Conservation (phyloP, 805 yeast genomes). For the Saccharomyces mikatae region DNA sequence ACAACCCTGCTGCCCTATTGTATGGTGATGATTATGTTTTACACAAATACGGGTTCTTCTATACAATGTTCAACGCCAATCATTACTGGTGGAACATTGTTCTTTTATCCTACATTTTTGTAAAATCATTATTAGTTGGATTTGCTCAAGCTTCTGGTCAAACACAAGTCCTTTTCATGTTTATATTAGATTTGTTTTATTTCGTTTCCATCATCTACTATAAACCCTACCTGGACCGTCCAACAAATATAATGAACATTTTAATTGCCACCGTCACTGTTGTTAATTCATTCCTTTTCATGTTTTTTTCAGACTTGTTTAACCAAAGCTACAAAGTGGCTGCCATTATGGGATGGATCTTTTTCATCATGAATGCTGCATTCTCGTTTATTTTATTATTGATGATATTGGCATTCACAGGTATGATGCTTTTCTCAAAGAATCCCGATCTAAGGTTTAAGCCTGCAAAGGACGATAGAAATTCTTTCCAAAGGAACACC, state of each 20-base stretch:
- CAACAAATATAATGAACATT: conserved; percentile 72
- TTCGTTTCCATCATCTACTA: conserved; percentile 53
- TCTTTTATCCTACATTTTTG: conserved; percentile 48
- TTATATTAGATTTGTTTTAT: conserved; percentile 67
- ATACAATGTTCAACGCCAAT: conserved; percentile 78
- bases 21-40: conserved; percentile 70
- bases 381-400: conserved; percentile 69
- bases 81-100: conserved; percentile 79
- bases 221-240: conserved; percentile 72
- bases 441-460: conserved; percentile 85
- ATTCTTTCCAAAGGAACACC: conserved; percentile 62
- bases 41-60: conserved; percentile 78
- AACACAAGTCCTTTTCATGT: conserved; percentile 69
- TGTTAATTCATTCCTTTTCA: conserved; percentile 72
- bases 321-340: conserved; percentile 71
- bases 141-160: conserved; percentile 76
- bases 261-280: conserved; percentile 64
- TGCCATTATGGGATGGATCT: conserved; percentile 87
- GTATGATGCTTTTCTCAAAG: conserved; percentile 59
- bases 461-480: conserved; percentile 86
- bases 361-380: conserved; percentile 83
- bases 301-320: conserved; percentile 79
- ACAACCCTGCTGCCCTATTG: conserved; percentile 80
- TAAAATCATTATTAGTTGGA: conserved; percentile 67
- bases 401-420: conserved; percentile 57